These are phyloP conservation scores for Pyrus hybrid DNA, from an alignment of 331 rosid genomes.

Conservation along the genomic window DNA sequence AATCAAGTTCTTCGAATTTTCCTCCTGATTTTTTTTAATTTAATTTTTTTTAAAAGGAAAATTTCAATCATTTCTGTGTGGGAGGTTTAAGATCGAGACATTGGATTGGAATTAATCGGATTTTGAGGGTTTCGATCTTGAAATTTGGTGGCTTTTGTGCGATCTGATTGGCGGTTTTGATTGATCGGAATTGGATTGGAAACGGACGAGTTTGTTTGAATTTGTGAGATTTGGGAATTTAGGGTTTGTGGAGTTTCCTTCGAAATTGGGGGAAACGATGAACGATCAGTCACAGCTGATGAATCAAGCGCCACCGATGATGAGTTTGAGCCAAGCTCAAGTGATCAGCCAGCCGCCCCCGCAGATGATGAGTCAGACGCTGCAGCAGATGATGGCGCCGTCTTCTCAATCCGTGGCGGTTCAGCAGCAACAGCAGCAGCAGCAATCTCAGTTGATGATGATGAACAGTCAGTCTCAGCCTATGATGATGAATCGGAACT, in stretches of 20 bases:
- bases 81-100: neutral
- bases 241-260: slow-evolving; percentile 14
- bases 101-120: neutral
- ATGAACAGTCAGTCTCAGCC: slow-evolving; percentile 33
- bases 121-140: neutral
- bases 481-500: slow-evolving; percentile 33
- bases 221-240: neutral
- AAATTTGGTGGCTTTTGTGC: neutral
- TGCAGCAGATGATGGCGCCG: slow-evolving; percentile 25
- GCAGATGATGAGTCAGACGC: slow-evolving; percentile 30
- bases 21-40: neutral
- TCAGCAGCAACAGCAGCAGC: slow-evolving; percentile 24
- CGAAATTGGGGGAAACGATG: slow-evolving; percentile 12
- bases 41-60: neutral
- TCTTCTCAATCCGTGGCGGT: slow-evolving; percentile 19
- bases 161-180: neutral
- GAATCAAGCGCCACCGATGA: slow-evolving; percentile 40
- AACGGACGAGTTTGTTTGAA: neutral
- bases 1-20: neutral
- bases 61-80: neutral
- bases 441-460: slow-evolving; percentile 25
- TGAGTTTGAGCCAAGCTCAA: slow-evolving; percentile 17
- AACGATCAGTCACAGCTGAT: slow-evolving; percentile 46
- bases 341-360: slow-evolving; percentile 16
- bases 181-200: neutral